Percentiles rank a stretch among this genome's conserved stretches.
phyloP scores from a whole-genome alignment of 257 asterid genomes.

The Solanum neorickii region DNA sequence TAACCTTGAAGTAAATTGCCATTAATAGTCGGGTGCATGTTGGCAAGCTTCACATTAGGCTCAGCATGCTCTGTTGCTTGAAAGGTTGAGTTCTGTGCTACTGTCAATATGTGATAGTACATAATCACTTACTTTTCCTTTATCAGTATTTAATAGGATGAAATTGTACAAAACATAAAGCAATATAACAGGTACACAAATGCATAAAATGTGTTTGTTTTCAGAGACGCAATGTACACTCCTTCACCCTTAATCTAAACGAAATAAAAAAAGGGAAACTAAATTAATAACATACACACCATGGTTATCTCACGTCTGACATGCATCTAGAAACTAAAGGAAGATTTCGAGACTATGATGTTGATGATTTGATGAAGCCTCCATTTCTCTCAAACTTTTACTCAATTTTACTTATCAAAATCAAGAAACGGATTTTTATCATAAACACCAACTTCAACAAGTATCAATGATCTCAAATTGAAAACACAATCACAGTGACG shows the following conservation, averaged over 20 bases:
- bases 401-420: background rate
- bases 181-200: background rate
- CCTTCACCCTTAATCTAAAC: background rate
- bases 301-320: background rate
- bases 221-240: background rate
- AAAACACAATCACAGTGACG: background rate
- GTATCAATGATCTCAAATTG: background rate
- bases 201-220: background rate
- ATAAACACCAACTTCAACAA: background rate
- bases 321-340: background rate
- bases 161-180: background rate
- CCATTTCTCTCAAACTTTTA: background rate
- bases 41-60: conserved; percentile 34
- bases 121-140: background rate
- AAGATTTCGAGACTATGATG: background rate
- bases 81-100: conserved; percentile 28
- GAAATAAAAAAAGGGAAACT: background rate
- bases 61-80: conserved; percentile 32
- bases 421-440: background rate
- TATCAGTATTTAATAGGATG: background rate
- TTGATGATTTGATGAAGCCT: background rate
- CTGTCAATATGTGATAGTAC: conserved; percentile 12
- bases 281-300: background rate
- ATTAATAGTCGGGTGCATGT: conserved; percentile 25
- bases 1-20: conserved; percentile 26